Conservation (phyloP, 306 rosid species). For the Quillaja saponaria region DNA sequence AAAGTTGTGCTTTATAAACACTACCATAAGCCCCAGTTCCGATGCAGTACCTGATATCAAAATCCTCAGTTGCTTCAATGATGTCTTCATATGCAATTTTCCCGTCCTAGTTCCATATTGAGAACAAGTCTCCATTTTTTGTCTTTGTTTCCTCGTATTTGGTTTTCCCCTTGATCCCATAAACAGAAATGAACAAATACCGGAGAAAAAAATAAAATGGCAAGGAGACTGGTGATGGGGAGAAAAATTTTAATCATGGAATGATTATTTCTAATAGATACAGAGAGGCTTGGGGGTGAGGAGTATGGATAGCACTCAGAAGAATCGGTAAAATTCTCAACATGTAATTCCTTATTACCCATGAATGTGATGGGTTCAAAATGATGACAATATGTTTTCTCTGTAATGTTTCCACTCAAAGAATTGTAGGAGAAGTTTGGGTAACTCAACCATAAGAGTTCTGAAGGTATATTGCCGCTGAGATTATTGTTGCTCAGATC, state of each 20-base stretch:
- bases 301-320: background rate
- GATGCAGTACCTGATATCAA: constrained; percentile 15
- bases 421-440: background rate
- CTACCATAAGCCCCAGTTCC: constrained; percentile 4
- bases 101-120: constrained; percentile 3
- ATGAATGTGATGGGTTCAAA: background rate
- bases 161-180: no score
- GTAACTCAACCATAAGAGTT: background rate
- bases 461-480: no score
- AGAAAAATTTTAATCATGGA: no score
- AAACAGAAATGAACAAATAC: no score
- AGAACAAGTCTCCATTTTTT: background rate
- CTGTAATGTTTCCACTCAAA: constrained; percentile 8
- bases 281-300: no score
- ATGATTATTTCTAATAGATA: no score
- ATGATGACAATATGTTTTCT: background rate
- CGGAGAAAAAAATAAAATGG: background rate
- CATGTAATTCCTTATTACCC: background rate
- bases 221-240: background rate
- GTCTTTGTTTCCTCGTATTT: background rate
- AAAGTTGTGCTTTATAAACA: constrained; percentile 3
- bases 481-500: background rate
- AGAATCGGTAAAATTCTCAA: no score
- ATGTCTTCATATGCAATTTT: constrained; percentile 27
- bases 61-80: background rate